phyloP scores from a whole-genome alignment of 176 grass and related monocot species.

The Carex littledalei region DNA sequence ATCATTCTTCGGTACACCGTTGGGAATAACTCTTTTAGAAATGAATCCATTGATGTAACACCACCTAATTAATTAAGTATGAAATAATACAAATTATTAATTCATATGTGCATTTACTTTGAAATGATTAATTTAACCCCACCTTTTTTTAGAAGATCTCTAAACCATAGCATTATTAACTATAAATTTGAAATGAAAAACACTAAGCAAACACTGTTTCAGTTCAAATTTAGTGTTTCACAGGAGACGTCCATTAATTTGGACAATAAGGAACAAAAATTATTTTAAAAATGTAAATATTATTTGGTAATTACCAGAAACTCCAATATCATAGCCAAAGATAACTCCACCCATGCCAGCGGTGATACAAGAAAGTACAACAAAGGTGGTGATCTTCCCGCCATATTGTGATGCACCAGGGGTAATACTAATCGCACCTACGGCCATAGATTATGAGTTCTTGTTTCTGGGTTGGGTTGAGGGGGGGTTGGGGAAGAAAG shows the following conservation, averaged over 20 bases:
- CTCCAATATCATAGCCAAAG: constrained; percentile 82
- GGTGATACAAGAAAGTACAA: constrained; percentile 61
- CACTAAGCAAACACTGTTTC: neutral
- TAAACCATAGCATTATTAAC: neutral
- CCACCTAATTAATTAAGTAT: constrained; percentile 27
- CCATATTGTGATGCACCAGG: neutral
- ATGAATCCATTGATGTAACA: constrained; percentile 75
- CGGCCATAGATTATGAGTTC: constrained; percentile 25
- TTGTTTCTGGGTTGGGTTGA: neutral
- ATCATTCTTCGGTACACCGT: constrained; percentile 51
- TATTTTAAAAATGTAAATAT: neutral
- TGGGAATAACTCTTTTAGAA: constrained; percentile 69
- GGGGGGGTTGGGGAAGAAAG: neutral
- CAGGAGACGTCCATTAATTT: neutral
- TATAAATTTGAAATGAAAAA: neutral
- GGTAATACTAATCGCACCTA: neutral
- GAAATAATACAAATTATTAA: neutral
- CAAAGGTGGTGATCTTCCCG: constrained; percentile 49
- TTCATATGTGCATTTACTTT: neutral
- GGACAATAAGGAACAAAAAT: neutral
- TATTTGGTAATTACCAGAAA: constrained; percentile 32
- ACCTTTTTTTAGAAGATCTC: neutral
- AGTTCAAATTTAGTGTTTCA: neutral
- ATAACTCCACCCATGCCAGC: constrained; percentile 75
- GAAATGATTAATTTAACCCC: neutral